These are phyloP conservation scores for Medicago truncatula DNA, from an alignment of 306 rosid genomes.

Conservation along the genomic window DNA sequence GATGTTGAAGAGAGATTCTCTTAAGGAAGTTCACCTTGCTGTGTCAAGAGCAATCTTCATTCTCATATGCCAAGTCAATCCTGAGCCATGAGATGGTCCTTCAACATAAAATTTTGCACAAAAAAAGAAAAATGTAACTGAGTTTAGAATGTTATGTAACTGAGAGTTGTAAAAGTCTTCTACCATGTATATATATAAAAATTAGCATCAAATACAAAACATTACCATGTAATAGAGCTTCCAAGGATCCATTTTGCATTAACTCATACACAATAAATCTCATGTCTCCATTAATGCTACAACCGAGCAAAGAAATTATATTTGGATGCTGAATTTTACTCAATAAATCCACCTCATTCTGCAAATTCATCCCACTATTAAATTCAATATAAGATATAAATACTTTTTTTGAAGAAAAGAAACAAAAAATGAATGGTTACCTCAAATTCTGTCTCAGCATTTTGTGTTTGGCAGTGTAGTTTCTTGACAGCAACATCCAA, in stretches of 20 bases:
- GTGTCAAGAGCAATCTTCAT: conserved; percentile 96
- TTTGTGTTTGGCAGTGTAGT: conserved; percentile 64
- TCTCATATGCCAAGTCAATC: conserved; percentile 88
- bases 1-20: too few relatives aligned
- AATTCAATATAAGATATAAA: background rate
- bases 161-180: too few relatives aligned
- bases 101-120: background rate
- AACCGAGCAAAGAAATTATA: conserved; percentile 74
- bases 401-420: background rate
- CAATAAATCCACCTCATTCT: conserved; percentile 84
- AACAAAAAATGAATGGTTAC: conserved; percentile 34
- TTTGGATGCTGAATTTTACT: conserved; percentile 83
- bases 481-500: conserved; percentile 82
- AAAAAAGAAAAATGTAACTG: too few relatives aligned
- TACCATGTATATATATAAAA: too few relatives aligned
- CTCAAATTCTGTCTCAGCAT: conserved; percentile 81
- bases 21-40: conserved; percentile 67
- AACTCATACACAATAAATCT: conserved; percentile 76
- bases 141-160: too few relatives aligned
- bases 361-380: conserved; percentile 46
- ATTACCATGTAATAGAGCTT: conserved; percentile 64
- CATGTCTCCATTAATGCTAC: conserved; percentile 60
- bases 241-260: conserved; percentile 93
- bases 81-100: conserved; percentile 87
- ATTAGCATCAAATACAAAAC: too few relatives aligned